phyloP scores from a whole-genome alignment of 139 green algal genomes.

The Volvox africanus region DNA sequence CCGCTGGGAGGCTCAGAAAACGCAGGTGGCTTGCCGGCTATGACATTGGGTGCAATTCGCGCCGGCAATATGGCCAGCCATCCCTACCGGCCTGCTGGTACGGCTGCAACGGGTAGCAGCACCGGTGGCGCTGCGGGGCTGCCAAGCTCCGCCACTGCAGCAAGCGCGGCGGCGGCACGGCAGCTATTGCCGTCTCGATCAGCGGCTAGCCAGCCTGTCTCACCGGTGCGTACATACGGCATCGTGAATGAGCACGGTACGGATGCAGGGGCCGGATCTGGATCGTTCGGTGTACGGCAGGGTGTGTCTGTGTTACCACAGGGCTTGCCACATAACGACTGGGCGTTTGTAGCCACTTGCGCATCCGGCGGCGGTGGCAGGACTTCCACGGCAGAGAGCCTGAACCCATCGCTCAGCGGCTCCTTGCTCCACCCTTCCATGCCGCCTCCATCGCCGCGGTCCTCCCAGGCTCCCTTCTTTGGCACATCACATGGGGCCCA shows the following conservation, averaged over 20 bases:
- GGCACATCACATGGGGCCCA: background rate
- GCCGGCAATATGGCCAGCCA: background rate
- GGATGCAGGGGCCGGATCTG: background rate
- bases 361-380: background rate
- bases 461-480: background rate
- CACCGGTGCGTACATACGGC: slow-evolving; percentile 2
- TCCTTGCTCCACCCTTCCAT: background rate
- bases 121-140: background rate
- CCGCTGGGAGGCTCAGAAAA: background rate
- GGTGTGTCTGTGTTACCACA: background rate
- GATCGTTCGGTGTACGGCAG: background rate
- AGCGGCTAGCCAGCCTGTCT: background rate
- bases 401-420: background rate
- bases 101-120: background rate
- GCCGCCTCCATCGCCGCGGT: background rate
- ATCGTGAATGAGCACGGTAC: background rate
- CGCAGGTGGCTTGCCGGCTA: background rate
- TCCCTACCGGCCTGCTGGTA: background rate
- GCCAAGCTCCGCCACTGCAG: background rate
- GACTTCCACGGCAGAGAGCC: background rate
- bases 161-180: background rate
- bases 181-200: background rate
- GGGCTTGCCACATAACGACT: background rate
- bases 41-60: background rate
- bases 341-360: slow-evolving; percentile 18